A percentile compares a stretch with the other conserved stretches of the same genome.
Evolutionary conservation across 768 basidiomycete genomes (phyloP).

Genomic region (Trametes punicea): DNA sequence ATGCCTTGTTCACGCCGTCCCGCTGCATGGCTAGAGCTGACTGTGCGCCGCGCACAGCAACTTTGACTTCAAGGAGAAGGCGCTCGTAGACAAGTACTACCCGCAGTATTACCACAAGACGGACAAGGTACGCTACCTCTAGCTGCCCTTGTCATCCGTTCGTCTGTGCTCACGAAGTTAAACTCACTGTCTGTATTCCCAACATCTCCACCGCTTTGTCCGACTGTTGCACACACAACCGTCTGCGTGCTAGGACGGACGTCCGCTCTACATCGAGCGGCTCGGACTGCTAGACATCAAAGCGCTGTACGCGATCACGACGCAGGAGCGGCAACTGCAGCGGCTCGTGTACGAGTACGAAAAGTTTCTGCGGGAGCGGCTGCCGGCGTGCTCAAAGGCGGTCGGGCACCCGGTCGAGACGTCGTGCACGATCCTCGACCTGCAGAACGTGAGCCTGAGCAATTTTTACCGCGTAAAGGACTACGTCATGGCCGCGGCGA

Average conservation of each 20-base stretch:
- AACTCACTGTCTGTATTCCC: background rate
- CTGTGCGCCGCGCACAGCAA: constrained; percentile 42
- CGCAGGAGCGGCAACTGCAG: constrained; percentile 82
- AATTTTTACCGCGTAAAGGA: constrained; percentile 92
- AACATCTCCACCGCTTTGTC: background rate
- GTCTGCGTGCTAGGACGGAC: constrained; percentile 66
- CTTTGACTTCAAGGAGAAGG: constrained; percentile 85
- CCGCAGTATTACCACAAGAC: constrained; percentile 96
- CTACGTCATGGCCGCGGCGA: constrained; percentile 73
- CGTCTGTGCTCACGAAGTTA: background rate
- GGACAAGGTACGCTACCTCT: constrained; percentile 68
- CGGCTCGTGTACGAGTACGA: constrained; percentile 94
- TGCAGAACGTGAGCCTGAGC: constrained; percentile 62
- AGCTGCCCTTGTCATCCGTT: background rate
- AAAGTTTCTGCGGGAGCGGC: constrained; percentile 73
- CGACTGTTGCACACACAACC: background rate
- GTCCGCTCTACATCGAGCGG: constrained; percentile 93
- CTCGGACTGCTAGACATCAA: constrained; percentile 87
- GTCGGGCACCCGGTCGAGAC: constrained; percentile 92
- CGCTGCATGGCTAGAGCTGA: background rate
- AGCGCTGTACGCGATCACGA: constrained; percentile 78
- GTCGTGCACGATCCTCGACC: constrained; percentile 95
- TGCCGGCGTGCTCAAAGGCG: constrained; percentile 71
- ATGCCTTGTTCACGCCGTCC: constrained; percentile 24
- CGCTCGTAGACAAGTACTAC: constrained; percentile 85